Base-by-base conservation (phyloP, 2,329 filamentous ascomycete species). In the Pseudocercospora vitis region DNA sequence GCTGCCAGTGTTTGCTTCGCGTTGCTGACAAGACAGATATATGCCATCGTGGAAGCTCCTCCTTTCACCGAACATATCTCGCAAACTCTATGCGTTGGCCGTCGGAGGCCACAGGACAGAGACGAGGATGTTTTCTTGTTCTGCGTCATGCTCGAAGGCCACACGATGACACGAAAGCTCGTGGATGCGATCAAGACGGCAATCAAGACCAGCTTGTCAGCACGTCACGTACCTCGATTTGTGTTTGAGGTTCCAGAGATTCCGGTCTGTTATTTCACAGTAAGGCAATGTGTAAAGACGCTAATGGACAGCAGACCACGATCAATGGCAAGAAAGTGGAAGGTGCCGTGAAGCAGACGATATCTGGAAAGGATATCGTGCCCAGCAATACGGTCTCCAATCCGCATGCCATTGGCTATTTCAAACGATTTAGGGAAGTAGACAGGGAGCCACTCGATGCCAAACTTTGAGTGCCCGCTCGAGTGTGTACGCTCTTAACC, bases 321-420 rank as follows among this genome's bases (percentile, higher is more conserved):
- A 72, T 78, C 35, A 77, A 78, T 52, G 75, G 75, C 5, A 77
- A 77, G 63, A 77, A 77, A 55, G 72, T 77, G 23, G 71, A 74
- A 68, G 72, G 68, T 45, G 70, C 67, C 26, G 72, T 79, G 33
- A 78, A 73, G 68, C 66, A 71, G 56, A 70, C 70, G 16, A 68
- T 72, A 14, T 68, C 59, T 55, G 74, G 75, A 7, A 68, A 62
- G 21, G 68, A 67, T 50, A 71, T 72, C 55, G 69, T 59, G 45
- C 60, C 68, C 7, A 72, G 68, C 50, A 68, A 69, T 7, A 75
- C 73, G 6, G 69, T 75, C 7, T 57, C 63, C 33, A 76, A 76
- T 61, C 74, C 73, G 4, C 65, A 64, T 11, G 63, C 64, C 52
- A 64, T 75, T 31, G 59, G 59, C 14, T 67, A 65, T 33, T 74